Evolutionary conservation across 169 alveolate genomes (phyloP), one percentile per base, ranked within the genome.

Genomic region (Hammondia hammondi): DNA sequence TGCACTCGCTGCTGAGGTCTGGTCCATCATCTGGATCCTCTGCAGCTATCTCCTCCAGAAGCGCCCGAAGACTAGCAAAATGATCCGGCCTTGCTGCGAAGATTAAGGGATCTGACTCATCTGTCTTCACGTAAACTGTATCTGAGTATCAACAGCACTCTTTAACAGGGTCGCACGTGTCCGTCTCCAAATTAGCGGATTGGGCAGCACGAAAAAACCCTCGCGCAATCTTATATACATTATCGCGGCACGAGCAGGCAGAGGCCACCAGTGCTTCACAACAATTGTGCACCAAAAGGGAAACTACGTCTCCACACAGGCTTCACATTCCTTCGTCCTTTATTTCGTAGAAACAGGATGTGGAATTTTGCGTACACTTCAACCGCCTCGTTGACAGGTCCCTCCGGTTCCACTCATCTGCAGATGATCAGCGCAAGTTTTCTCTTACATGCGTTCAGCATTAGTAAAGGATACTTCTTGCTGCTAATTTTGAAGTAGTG

Each of bases 391-490:
- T 52, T 52, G 61, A 52, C 61, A 14, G 61, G 19, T 52, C 19
- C 61, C 61, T 52, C 12, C 61, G 61, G 61, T 3, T 52, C 61
- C 61, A 52, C 61, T 1, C 61, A 7, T 52, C 3, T 14, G 61
- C 61, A 14, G 61, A 10, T 3, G 19, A 4, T 67, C 77, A 3
- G 12, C 2, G 77, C 27, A 7, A 27, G 21, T 17, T 67, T 67
- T 27, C 77, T 4, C 87, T 77, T 77, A 77, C 87, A 77, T 39
- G 87, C 56, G 48, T 77, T 77, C 87, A 77, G 10, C 87, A 77
- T 77, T 37, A 77, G 48, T 37, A 29, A 32, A 37, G 87, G 87
- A 32, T 37, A 77, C 14, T 32, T 37, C 87, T 77, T 32, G 29
- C 7, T 29, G 32, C 56, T 77, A 17, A 77, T 7, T 39, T 29